Evolutionary conservation across 495 filamentous ascomycete genomes (phyloP), one percentile per base, ranked within the genome.

Genomic region (Annulohypoxylon moriforme): DNA sequence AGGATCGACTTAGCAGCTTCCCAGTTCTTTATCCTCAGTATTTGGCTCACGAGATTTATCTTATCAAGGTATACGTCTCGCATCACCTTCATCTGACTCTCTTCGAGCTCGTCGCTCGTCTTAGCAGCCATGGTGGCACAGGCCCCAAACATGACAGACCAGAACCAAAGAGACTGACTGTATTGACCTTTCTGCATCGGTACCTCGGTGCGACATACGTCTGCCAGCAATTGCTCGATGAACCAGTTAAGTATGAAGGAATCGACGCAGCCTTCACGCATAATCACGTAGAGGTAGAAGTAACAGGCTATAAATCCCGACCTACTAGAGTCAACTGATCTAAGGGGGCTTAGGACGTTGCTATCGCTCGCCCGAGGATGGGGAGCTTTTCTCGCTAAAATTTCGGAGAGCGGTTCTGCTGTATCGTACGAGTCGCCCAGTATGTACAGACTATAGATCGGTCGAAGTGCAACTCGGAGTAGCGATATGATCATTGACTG

Each of bases 251-350:
- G 68, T 24, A 78, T 69, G 61, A 77, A 77, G 7, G 76, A 73
- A 40, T 78, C 75, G 14, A 78, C 68, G 24, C 52, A 47, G 16
- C 73, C 70, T 34, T 78, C 73, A 29, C 74, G 71, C 36, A 79
- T 68, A 50, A 75, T 75, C 65, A 77, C 67, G 70, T 76, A 78
- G 53, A 78, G 69, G 66, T 76, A 79, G 63, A 79, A 75, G 67
- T 76, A 79, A 44, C 72, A 76, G 25, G 77, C 72, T 46, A 79
- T 74, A 60, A 79, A 78, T 6, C 75, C 73, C 25, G 73, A 73
- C 36, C 76, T 69, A 52, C 74, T 79, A 13, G 62, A 66, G 46
- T 77, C 74, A 25, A 77, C 70, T 38, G 76, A 74, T 61, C 60
- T 62, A 29, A 70, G 71, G 22, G 71, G 67, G 25, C 71, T 53